Percentiles rank a stretch among this genome's conserved stretches.
phyloP scores from a whole-genome alignment of 2,329 filamentous ascomycete genomes.

The Pseudogymnoascus pannorum region DNA sequence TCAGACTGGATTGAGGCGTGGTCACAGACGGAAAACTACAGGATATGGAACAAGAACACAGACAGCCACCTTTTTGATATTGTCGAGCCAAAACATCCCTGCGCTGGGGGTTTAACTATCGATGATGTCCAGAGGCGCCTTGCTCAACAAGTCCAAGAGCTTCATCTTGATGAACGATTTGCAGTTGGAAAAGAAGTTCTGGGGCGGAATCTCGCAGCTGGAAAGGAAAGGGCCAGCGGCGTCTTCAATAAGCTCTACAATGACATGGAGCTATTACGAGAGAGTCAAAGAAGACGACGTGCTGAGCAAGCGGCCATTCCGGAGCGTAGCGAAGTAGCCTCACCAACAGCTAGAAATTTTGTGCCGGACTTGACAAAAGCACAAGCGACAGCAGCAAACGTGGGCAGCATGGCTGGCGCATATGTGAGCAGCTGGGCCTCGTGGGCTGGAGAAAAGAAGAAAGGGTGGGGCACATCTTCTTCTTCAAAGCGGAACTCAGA shows the following conservation, averaged over 20 bases:
- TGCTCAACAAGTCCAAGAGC: slow-evolving; percentile 83
- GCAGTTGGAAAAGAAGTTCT: slow-evolving; percentile 76
- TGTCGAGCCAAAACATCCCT: slow-evolving; percentile 86
- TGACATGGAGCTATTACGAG: slow-evolving; percentile 76
- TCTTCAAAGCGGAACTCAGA: neutral
- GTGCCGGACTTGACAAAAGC: slow-evolving; percentile 36
- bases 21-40: slow-evolving; percentile 83
- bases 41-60: slow-evolving; percentile 73
- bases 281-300: slow-evolving; percentile 58
- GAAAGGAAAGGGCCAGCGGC: slow-evolving; percentile 78
- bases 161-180: slow-evolving; percentile 87
- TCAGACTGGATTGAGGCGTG: slow-evolving; percentile 81
- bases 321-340: slow-evolving; percentile 17
- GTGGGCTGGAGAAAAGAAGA: slow-evolving; percentile 71
- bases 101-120: slow-evolving; percentile 83
- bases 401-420: slow-evolving; percentile 50
- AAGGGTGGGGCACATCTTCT: slow-evolving; percentile 30
- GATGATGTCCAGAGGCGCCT: slow-evolving; percentile 90
- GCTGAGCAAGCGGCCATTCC: slow-evolving; percentile 43
- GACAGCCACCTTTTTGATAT: slow-evolving; percentile 91
- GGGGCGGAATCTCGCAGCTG: slow-evolving; percentile 81
- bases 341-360: slow-evolving; percentile 18
- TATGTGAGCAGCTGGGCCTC: slow-evolving; percentile 63
- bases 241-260: slow-evolving; percentile 85
- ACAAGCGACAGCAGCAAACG: slow-evolving; percentile 40